These are phyloP conservation scores for Talaromyces rugulosus DNA, from an alignment of 2,329 filamentous ascomycete genomes.

Conservation along the genomic window DNA sequence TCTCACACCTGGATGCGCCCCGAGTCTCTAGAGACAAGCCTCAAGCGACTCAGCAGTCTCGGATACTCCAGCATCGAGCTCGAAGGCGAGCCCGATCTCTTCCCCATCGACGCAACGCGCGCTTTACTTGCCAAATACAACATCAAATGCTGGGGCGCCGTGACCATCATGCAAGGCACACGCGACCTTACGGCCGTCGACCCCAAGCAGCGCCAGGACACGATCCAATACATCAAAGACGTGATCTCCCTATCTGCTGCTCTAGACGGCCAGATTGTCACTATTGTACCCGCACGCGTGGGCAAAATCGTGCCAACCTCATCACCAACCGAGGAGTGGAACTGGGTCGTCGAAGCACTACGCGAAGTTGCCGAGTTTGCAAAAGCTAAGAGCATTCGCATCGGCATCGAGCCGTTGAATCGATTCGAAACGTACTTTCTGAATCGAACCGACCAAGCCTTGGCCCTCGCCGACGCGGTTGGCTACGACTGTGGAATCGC, in stretches of 20 bases:
- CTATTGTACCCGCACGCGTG: slow-evolving; percentile 6
- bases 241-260: slow-evolving; percentile 6
- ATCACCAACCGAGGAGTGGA: slow-evolving; percentile 2
- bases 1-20: slow-evolving; percentile 11
- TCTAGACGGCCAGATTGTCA: slow-evolving; percentile 4
- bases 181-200: slow-evolving; percentile 5
- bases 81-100: slow-evolving; percentile 8
- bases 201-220: slow-evolving; percentile 1
- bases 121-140: slow-evolving; percentile 6
- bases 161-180: slow-evolving; percentile 10
- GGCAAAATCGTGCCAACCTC: slow-evolving; percentile 3
- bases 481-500: slow-evolving; percentile 5
- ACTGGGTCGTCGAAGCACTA: slow-evolving; percentile 4
- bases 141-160: slow-evolving; percentile 11
- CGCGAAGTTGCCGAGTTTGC: slow-evolving; percentile 8
- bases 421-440: slow-evolving; percentile 10
- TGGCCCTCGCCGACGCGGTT: slow-evolving; percentile 4
- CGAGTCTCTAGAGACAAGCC: slow-evolving; percentile 6
- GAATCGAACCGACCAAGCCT: slow-evolving; percentile 5
- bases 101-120: slow-evolving; percentile 1
- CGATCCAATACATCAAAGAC: slow-evolving; percentile 8
- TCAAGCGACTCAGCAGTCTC: slow-evolving; percentile 7
- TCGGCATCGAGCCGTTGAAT: slow-evolving; percentile 9
- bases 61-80: slow-evolving; percentile 10
- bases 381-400: background rate